phyloP scores from a whole-genome alignment of 441 rosid species.

The Brassica hybrid region DNA sequence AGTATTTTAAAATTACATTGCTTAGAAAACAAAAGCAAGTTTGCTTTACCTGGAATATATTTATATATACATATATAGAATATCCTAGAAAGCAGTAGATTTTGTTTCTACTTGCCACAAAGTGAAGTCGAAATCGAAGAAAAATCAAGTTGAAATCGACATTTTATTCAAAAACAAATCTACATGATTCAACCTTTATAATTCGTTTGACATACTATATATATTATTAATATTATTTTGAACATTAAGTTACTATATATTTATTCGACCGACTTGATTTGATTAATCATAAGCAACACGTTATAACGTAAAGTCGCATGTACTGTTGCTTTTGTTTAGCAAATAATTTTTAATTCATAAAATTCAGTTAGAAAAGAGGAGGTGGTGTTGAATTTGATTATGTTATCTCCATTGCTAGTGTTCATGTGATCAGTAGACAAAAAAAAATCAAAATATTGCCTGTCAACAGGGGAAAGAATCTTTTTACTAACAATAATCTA shows the following conservation, averaged over 20 bases:
- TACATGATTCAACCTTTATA: slow-evolving; percentile 45
- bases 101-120: slow-evolving; percentile 25
- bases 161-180: slow-evolving; percentile 28
- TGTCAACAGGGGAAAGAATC: slow-evolving; percentile 38
- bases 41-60: not conserved
- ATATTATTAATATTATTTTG: slow-evolving; percentile 10
- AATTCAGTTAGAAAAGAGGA: slow-evolving; percentile 28
- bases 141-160: slow-evolving; percentile 17
- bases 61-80: not conserved
- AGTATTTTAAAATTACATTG: no score
- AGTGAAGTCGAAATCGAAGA: slow-evolving; percentile 16
- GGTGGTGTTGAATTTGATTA: slow-evolving; percentile 43
- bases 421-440: slow-evolving; percentile 42
- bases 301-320: slow-evolving; percentile 42
- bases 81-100: slow-evolving; percentile 18
- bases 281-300: slow-evolving; percentile 43
- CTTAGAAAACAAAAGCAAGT: slow-evolving; percentile 13
- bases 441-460: slow-evolving; percentile 27
- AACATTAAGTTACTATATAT: slow-evolving; percentile 20
- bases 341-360: slow-evolving; percentile 12
- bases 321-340: slow-evolving; percentile 36
- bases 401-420: slow-evolving; percentile 41
- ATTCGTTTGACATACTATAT: not conserved
- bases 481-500: slow-evolving; percentile 25
- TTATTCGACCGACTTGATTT: slow-evolving; percentile 47